Percentiles rank a stretch among this genome's conserved stretches.
These are phyloP conservation scores for Sphaceloma murrayae DNA, from an alignment of 2,329 filamentous ascomycete genomes.

Conservation along the genomic window DNA sequence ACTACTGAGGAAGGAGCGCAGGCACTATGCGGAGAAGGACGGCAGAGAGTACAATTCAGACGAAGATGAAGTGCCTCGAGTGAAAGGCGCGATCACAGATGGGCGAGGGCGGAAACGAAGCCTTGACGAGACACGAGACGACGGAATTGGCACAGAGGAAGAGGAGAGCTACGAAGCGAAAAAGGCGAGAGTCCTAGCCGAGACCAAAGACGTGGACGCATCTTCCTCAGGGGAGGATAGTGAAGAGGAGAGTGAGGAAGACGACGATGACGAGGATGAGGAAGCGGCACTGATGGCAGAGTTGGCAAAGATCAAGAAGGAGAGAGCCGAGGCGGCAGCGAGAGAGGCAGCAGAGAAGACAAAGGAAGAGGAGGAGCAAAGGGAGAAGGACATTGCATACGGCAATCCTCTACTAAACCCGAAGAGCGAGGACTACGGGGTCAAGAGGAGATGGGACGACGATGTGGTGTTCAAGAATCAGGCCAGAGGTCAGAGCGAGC, in stretches of 20 bases:
- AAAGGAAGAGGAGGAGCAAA: slow-evolving; percentile 70
- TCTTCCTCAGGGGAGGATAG: slow-evolving; percentile 41
- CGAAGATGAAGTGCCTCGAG: slow-evolving; percentile 18
- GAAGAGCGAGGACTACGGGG: slow-evolving; percentile 64
- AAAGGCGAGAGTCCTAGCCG: slow-evolving; percentile 74
- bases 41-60: slow-evolving; percentile 43
- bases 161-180: slow-evolving; percentile 64
- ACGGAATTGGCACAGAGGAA: slow-evolving; percentile 41
- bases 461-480: slow-evolving; percentile 99
- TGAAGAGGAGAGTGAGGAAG: slow-evolving; percentile 52
- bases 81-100: slow-evolving; percentile 39
- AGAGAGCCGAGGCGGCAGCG: slow-evolving; percentile 71
- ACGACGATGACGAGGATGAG: slow-evolving; percentile 67
- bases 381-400: slow-evolving; percentile 78
- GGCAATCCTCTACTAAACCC: slow-evolving; percentile 86
- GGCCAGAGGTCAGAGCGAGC: slow-evolving; percentile 86
- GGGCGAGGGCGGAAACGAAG: slow-evolving; percentile 51
- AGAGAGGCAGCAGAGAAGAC: slow-evolving; percentile 71
- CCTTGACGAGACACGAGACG: slow-evolving; percentile 43
- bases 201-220: slow-evolving; percentile 79
- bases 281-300: slow-evolving; percentile 85
- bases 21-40: slow-evolving; percentile 76
- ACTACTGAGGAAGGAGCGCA: slow-evolving; percentile 77
- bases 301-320: slow-evolving; percentile 84
- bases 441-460: slow-evolving; percentile 93